Evolutionary conservation across 2,329 filamentous ascomycete species (phyloP).

Genomic region (Cucurbitaria berberidis): DNA sequence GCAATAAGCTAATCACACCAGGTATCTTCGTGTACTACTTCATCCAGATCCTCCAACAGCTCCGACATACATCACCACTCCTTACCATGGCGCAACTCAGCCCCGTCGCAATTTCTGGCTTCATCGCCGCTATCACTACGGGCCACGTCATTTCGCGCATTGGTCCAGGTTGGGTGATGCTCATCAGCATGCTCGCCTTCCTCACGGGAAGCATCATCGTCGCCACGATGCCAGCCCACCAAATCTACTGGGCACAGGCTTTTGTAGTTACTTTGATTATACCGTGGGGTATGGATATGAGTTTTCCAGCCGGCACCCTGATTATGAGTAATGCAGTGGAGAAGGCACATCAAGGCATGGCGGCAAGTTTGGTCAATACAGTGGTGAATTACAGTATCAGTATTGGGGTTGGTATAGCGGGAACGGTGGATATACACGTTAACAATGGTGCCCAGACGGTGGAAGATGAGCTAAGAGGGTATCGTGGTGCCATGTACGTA

Average conservation of each 20-base stretch:
- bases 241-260: slow-evolving; percentile 53
- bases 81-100: slow-evolving; percentile 32
- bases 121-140: slow-evolving; percentile 41
- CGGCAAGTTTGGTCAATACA: slow-evolving; percentile 49
- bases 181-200: slow-evolving; percentile 40
- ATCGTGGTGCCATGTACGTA: slow-evolving; percentile 49
- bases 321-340: slow-evolving; percentile 49
- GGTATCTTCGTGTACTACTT: slow-evolving; percentile 44
- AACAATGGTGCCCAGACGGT: slow-evolving; percentile 39
- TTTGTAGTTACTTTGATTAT: slow-evolving; percentile 44
- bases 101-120: slow-evolving; percentile 38
- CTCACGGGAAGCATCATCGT: slow-evolving; percentile 47
- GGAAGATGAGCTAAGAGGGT: slow-evolving; percentile 45
- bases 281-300: slow-evolving; percentile 52
- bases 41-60: slow-evolving; percentile 35
- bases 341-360: slow-evolving; percentile 51
- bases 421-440: slow-evolving; percentile 50
- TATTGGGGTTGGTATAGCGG: slow-evolving; percentile 52
- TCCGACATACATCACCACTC: slow-evolving; percentile 34
- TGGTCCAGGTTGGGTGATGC: slow-evolving; percentile 40
- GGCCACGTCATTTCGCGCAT: slow-evolving; percentile 40
- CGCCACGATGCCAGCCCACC: slow-evolving; percentile 49
- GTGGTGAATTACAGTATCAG: slow-evolving; percentile 53
- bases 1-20: neutral
- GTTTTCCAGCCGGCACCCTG: slow-evolving; percentile 50